Percentiles rank a stretch among this genome's conserved stretches.
Evolutionary conservation across 352 stramenopile species (phyloP).

Genomic region (Saprolegnia parasitica): DNA sequence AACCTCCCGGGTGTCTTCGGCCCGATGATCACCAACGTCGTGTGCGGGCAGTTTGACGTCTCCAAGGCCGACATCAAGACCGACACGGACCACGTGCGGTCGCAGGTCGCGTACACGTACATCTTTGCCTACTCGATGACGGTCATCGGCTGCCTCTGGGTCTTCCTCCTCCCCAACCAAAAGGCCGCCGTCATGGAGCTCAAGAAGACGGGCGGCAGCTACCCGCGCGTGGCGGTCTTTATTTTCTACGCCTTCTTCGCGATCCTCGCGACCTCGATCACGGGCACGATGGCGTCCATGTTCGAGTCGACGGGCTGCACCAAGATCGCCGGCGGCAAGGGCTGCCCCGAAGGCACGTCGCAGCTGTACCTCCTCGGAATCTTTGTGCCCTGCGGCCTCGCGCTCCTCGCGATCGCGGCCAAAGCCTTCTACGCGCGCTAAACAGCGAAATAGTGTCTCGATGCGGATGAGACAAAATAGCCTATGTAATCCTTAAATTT

Average conservation of each 20-base stretch:
- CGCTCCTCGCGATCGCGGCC: too few relatives aligned
- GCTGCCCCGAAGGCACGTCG: slow-evolving; percentile 26
- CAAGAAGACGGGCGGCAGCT: slow-evolving; percentile 18
- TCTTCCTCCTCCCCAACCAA: slow-evolving; percentile 8
- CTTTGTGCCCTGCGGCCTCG: too few relatives aligned
- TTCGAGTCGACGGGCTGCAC: slow-evolving; percentile 39
- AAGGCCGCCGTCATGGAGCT: slow-evolving; percentile 16
- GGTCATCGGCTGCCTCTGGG: slow-evolving; percentile 17
- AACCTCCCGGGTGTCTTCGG: slow-evolving; percentile 24
- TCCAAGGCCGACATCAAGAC: not conserved
- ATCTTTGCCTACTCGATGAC: slow-evolving; percentile 10
- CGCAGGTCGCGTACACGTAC: slow-evolving; percentile 32
- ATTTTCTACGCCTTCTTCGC: slow-evolving; percentile 22
- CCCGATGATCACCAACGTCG: slow-evolving; percentile 14
- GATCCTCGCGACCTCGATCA: slow-evolving; percentile 34
- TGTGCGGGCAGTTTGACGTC: not conserved
- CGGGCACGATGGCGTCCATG: slow-evolving; percentile 39
- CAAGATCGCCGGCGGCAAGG: slow-evolving; percentile 36
- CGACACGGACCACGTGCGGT: slow-evolving; percentile 31
- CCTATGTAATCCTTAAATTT: too few relatives aligned
- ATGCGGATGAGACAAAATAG: too few relatives aligned
- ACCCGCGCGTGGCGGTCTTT: not conserved
- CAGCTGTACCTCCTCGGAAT: too few relatives aligned
- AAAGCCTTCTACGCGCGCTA: too few relatives aligned
- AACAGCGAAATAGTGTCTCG: too few relatives aligned